Percentiles rank a stretch among this genome's conserved stretches.
These are phyloP conservation scores for Dactylellina cionopaga DNA, from an alignment of 2,329 filamentous ascomycete species.

Conservation along the genomic window DNA sequence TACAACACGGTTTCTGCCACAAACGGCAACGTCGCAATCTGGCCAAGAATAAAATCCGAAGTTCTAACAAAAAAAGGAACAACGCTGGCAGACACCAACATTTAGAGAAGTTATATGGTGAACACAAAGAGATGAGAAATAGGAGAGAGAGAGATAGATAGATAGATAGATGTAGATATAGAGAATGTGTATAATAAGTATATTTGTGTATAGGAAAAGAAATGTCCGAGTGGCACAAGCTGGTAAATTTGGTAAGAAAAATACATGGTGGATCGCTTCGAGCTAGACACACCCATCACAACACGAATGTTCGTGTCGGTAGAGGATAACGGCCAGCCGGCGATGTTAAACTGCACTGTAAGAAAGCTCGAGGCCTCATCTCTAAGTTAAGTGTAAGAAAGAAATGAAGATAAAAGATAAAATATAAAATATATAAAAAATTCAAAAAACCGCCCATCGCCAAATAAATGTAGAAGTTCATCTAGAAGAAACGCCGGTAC, in stretches of 20 bases:
- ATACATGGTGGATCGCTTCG: conserved; percentile 26
- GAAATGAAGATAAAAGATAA: conserved; percentile 1
- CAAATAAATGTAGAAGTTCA: conserved; percentile 24
- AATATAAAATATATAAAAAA: conserved; percentile 15
- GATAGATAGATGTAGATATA: conserved; percentile 13
- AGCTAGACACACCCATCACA: neutral
- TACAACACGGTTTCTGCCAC: conserved; percentile 49
- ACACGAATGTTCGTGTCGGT: no score
- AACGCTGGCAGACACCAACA: conserved; percentile 6
- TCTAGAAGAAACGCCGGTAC: conserved; percentile 50
- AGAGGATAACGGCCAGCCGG: neutral
- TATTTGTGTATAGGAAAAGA: conserved; percentile 7
- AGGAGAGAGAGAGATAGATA: conserved; percentile 6
- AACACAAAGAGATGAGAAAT: conserved; percentile 16
- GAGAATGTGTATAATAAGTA: neutral
- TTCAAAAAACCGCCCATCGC: conserved; percentile 32
- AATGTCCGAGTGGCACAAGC: no score
- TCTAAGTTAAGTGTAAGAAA: conserved; percentile 8
- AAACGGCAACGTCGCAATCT: conserved; percentile 38
- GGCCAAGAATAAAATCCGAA: conserved; percentile 16
- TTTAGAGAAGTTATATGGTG: conserved; percentile 20
- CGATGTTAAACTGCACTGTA: neutral
- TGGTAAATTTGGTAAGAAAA: conserved; percentile 31
- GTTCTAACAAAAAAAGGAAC: neutral
- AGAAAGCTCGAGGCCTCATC: conserved; percentile 21